phyloP scores from a whole-genome alignment of 2,329 filamentous ascomycete genomes.

The Aspergillus spinulosporus region DNA sequence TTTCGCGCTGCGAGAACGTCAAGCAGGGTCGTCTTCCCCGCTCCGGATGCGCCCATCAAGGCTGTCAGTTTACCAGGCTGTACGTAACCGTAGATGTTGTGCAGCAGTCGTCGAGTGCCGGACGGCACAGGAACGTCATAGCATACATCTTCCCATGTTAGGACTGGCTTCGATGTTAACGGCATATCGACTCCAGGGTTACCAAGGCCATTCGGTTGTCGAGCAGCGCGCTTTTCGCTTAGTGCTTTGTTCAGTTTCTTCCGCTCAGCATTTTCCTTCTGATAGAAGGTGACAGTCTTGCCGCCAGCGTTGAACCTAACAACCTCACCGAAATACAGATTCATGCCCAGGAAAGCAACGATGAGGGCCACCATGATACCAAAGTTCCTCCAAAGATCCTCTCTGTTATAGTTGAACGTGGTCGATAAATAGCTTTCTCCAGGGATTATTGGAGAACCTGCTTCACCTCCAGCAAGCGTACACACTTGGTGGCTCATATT shows the following conservation, averaged over 20 bases:
- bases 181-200: conserved; percentile 49
- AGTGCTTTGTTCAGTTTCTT: conserved; percentile 39
- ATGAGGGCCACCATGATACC: conserved; percentile 43
- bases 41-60: conserved; percentile 59
- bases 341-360: conserved; percentile 37
- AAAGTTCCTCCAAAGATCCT: conserved; percentile 68
- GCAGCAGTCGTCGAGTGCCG: conserved; percentile 48
- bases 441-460: conserved; percentile 64
- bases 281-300: conserved; percentile 44
- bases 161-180: conserved; percentile 56
- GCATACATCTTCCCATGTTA: conserved; percentile 55
- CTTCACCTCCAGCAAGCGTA: conserved; percentile 69
- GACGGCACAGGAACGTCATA: conserved; percentile 52
- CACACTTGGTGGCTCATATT: conserved; percentile 77
- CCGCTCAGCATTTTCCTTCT: conserved; percentile 42
- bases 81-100: conserved; percentile 52
- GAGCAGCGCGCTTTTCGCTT: conserved; percentile 43
- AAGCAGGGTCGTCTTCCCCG: conserved; percentile 81
- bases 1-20: conserved; percentile 70
- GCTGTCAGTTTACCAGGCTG: conserved; percentile 53
- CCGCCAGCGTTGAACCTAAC: conserved; percentile 43
- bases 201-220: conserved; percentile 34
- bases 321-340: conserved; percentile 42
- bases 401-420: conserved; percentile 65
- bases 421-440: conserved; percentile 74